These are phyloP conservation scores for Globisporangium barbulae DNA, from an alignment of 352 stramenopile genomes.

Conservation along the genomic window DNA sequence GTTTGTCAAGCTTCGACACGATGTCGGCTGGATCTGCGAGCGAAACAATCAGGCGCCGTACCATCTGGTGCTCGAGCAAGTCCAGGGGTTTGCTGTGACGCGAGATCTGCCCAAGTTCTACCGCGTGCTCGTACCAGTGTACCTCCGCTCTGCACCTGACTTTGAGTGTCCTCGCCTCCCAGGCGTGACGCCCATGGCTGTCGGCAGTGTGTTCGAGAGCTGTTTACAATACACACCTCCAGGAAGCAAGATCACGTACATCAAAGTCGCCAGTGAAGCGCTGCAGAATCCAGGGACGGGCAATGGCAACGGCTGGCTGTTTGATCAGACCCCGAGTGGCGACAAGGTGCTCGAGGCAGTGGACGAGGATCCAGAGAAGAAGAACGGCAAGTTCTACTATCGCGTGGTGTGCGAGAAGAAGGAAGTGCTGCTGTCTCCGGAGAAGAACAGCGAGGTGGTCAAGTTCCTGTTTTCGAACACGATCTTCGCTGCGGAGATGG, in stretches of 20 bases:
- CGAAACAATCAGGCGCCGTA: constrained; percentile 45
- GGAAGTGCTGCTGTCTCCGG: constrained; percentile 69
- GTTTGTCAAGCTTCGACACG: constrained; percentile 80
- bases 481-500: constrained; percentile 77
- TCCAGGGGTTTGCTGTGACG: constrained; percentile 66
- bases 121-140: constrained; percentile 59
- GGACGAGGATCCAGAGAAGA: constrained; percentile 72
- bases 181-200: constrained; percentile 54
- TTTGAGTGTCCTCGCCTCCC: constrained; percentile 74
- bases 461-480: constrained; percentile 61
- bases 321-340: constrained; percentile 56
- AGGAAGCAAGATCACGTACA: constrained; percentile 72
- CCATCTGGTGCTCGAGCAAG: constrained; percentile 55
- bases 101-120: constrained; percentile 76
- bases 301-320: constrained; percentile 58
- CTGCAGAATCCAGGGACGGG: constrained; percentile 31
- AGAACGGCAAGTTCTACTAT: constrained; percentile 82
- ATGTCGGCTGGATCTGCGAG: constrained; percentile 79
- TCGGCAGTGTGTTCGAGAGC: constrained; percentile 76
- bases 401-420: constrained; percentile 67
- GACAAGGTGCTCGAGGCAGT: constrained; percentile 69
- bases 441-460: constrained; percentile 60
- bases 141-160: constrained; percentile 68
- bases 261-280: constrained; percentile 67
- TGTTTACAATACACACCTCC: constrained; percentile 76